Base-by-base conservation (phyloP, 2,329 filamentous ascomycete species). In the Fusarium circinatum region DNA sequence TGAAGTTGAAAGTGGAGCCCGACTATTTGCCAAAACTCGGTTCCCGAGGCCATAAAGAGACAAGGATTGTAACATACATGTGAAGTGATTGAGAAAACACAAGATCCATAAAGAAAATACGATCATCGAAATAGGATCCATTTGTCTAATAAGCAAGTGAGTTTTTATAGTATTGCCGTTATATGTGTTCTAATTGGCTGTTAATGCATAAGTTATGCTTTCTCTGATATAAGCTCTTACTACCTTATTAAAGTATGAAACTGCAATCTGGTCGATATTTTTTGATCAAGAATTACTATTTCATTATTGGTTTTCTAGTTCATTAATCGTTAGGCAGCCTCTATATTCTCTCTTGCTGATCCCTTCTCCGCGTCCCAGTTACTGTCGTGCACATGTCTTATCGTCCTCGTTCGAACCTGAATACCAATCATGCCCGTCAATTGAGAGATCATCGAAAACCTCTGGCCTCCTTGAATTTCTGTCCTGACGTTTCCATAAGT, bases 401-500 rank as follows among this genome's bases (percentile, higher is more conserved):
- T 68, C 28, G 76, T 78, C 22, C 62, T 75, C 15, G 76, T 78
- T 57, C 73, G 77, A 28, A 78, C 76, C 11, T 70, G 73, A 3
- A 78, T 78, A 5, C 76, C 76, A 36, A 76, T 66, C 28, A 45
- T 64, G 22, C 71, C 76, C 14, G 70, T 73, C 13, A 73, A 34
- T 22, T 76, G 71, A 3, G 76, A 78, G 17, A 78, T 75, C 61
- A 76, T 74, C 5, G 75, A 78, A 55, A 76, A 76, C 18, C 75
- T 74, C 13, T 74, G 74, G 1, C 75, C 75, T 28, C 72, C 75
- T 24, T 78, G 70, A 34, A 82, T 81, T 30, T 82, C 73, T 34
- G 80, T 82, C 48, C 75, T 75, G 17, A 82, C 80, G 34, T 81
- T 74, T 30, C 80, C 79, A 8, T 70, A 62, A 18, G 72, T 62